Evolutionary conservation across 208 protist genomes (phyloP), one percentile per base, ranked within the genome.

Genomic region (Porcisia deanei): DNA sequence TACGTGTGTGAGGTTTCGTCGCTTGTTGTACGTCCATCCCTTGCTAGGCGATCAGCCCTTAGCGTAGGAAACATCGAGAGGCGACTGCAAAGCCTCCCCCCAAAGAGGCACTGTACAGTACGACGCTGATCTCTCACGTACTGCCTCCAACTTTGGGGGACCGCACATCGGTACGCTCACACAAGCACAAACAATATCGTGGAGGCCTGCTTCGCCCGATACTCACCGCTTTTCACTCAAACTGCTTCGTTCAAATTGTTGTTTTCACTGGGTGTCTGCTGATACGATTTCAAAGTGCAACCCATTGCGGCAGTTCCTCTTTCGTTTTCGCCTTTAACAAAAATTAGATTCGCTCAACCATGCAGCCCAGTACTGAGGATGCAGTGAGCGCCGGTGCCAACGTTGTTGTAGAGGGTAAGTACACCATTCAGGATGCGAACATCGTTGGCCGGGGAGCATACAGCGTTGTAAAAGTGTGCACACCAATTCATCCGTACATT

Each of bases 391-490:
- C 53, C 12, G 67, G 67, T 30, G 54, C 58, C 61, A 57, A 54
- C 25, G 89, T 90, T 2, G 70, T 73, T 47, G 83, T 94, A 41
- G 92, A 94, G 65, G 85, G 85, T 6, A 97, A 95, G 80, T 97
- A 97, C 80, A 64, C 78, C 41, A 95, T 97, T 71, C 76, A 90
- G 60, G 89, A 96, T 59, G 83, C 87, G 58, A 88, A 86, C 54
- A 85, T 97, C 37, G 90, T 96, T 47, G 94, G 94, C 5, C 87
- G 90, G 45, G 94, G 94, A 0, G 94, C 94, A 37, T 96, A 92
- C 89, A 96, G 91, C 71, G 92, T 95, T 53, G 94, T 97, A 73
- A 96, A 97, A 84, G 85, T 88, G 63, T 96, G 91, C 79, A 86
- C 86, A 4, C 80, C 86, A 16, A 85, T 95, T 60, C 70, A 83